A percentile compares a stretch with the other conserved stretches of the same genome.
Conservation (phyloP, 2,329 filamentous ascomycete genomes). For the Ophiostoma himal-ulmi region DNA sequence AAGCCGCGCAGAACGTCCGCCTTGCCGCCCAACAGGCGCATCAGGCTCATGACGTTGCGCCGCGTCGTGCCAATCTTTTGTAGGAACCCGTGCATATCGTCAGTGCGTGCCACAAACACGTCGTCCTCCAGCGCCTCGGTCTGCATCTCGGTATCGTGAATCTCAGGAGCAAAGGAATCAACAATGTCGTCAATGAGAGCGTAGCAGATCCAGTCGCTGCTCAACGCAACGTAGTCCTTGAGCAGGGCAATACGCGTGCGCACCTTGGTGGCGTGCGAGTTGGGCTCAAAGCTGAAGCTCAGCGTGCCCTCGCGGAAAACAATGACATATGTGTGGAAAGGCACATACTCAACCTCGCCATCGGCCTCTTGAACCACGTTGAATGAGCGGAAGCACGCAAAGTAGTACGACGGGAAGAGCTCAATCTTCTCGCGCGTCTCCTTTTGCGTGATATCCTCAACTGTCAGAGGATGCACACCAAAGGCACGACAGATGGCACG, state of each 20-base stretch:
- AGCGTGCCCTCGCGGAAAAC: conserved; percentile 93
- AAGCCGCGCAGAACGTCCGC: conserved; percentile 98
- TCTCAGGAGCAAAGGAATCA: conserved; percentile 86
- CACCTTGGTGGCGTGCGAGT: conserved; percentile 81
- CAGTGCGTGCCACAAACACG: conserved; percentile 83
- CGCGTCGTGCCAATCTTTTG: conserved; percentile 83
- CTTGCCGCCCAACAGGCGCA: conserved; percentile 90
- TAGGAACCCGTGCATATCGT: conserved; percentile 83
- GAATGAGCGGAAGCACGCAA: conserved; percentile 95
- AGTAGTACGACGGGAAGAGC: conserved; percentile 95
- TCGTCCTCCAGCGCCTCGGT: conserved; percentile 93
- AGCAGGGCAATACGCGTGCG: conserved; percentile 85
- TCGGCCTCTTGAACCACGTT: conserved; percentile 69
- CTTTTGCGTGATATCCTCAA: conserved; percentile 92
- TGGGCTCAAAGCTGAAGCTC: conserved; percentile 88
- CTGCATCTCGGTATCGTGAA: conserved; percentile 78
- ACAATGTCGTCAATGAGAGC: conserved; percentile 98
- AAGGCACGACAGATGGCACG: conserved; percentile 88
- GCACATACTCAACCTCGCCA: conserved; percentile 78
- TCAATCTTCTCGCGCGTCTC: conserved; percentile 98
- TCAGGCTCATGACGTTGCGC: conserved; percentile 89
- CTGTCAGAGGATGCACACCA: conserved; percentile 88
- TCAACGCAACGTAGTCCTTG: conserved; percentile 90
- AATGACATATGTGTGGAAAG: conserved; percentile 93
- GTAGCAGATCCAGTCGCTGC: conserved; percentile 98